Base-by-base conservation (phyloP, 306 rosid species). In the Cajanus cajan region DNA sequence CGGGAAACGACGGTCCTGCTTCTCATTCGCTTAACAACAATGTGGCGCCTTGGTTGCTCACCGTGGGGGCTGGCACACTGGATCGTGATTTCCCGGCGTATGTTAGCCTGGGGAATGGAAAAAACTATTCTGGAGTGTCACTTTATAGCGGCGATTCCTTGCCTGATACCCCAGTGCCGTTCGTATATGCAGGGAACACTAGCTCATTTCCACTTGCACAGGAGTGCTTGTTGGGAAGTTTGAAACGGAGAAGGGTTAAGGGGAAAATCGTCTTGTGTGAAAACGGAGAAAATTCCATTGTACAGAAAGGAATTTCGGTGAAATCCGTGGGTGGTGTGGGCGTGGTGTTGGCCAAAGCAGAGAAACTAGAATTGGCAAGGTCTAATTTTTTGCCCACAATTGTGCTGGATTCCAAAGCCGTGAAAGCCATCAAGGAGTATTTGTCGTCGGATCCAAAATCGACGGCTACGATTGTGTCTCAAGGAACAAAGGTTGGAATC, bases 31-130 rank as follows among this genome's bases (percentile, higher is more conserved):
- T 90, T 16, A n/a, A n/a, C 74, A 88, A 0, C n/a, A 94, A 94
- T 40, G 22, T 75, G 5, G 96, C 98, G 13, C 98, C 98, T 18
- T 94, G 98, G 98, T 84, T 94, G 59, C 87, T 91, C 0, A 92
- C 96, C 14, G 94, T 94, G 1, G 98, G 97, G 11, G 98, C 97
- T 15, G 97, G 98, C 43, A 92, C 97, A 19, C 71, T 94, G 11
- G 98, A 94, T 83, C 97, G 98, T 1, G 94, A 90, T 61, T 94
- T 94, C 51, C 96, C 94, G 0, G 94, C 94, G 0, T 82, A 18
- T 1, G 90, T 88, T 8, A 84, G 74, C 73, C 86, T 94, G 11
- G 94, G 96, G 8, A 90, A 88, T 57, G 98, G 96, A 4, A 45
- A 89, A 51, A 90, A 88, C 65, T 83, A 71, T 74, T 76, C 87